phyloP scores from a whole-genome alignment of 345 rosid species.

The Hevea brasiliensis region DNA sequence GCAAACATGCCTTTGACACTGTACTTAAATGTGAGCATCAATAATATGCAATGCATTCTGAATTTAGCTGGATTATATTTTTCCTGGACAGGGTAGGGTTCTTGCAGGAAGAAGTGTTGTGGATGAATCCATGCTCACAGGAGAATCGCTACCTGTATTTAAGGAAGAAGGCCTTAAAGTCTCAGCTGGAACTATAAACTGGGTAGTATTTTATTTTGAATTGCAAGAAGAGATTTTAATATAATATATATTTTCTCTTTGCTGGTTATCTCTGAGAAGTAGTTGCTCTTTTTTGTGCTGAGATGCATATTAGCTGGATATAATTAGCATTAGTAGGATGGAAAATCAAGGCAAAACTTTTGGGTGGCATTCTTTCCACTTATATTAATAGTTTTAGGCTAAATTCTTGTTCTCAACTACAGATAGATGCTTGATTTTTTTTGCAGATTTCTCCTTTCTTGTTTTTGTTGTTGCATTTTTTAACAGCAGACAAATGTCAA shows the following conservation, averaged over 20 bases:
- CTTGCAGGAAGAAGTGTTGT: slow-evolving; percentile 94
- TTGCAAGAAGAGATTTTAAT: slow-evolving; percentile 13
- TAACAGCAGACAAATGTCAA: slow-evolving; percentile 5
- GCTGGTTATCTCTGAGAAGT: slow-evolving; percentile 7
- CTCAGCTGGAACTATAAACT: slow-evolving; percentile 92
- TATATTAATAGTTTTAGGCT: background rate
- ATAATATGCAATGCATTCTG: background rate
- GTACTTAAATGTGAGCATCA: background rate
- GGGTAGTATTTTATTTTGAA: slow-evolving; percentile 49
- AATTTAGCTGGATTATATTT: slow-evolving; percentile 21
- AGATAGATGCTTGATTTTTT: slow-evolving; percentile 7
- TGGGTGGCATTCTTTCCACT: slow-evolving; percentile 2
- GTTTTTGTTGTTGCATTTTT: background rate
- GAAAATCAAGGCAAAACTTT: slow-evolving; percentile 3
- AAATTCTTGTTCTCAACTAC: background rate
- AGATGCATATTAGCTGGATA: background rate
- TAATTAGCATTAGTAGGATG: slow-evolving; percentile 5
- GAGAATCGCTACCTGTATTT: slow-evolving; percentile 90
- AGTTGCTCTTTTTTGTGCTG: background rate
- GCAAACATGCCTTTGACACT: background rate
- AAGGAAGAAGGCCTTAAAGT: slow-evolving; percentile 73
- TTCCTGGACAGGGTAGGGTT: slow-evolving; percentile 64
- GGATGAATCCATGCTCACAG: slow-evolving; percentile 97
- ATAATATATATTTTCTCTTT: slow-evolving; percentile 1
- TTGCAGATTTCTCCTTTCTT: background rate